Evolutionary conservation across 257 asterid genomes (phyloP).

Genomic region (Plantago major): DNA sequence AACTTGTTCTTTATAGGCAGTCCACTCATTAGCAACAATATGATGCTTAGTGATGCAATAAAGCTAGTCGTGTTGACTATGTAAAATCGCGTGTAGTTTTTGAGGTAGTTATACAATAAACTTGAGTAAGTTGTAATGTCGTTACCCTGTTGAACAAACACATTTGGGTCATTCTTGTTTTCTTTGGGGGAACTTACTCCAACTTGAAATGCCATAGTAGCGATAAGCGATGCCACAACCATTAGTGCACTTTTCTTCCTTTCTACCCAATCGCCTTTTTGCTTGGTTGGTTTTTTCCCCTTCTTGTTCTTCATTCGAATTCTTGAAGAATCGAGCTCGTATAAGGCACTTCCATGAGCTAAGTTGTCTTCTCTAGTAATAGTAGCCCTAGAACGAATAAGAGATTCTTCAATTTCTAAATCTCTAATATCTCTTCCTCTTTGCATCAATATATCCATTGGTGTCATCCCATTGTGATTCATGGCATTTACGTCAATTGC

Average conservation of each 20-base stretch:
- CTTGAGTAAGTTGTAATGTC: neutral
- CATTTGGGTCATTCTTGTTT: constrained; percentile 16
- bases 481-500: constrained; percentile 20
- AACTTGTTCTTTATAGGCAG: constrained; percentile 21
- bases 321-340: too few species aligned
- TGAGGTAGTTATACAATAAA: neutral
- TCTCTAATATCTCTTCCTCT: constrained; percentile 25
- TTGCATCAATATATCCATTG: constrained; percentile 31
- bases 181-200: constrained; percentile 29
- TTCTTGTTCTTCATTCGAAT: too few species aligned
- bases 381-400: constrained; percentile 24
- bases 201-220: constrained; percentile 44
- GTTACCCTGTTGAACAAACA: neutral
- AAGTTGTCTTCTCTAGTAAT: constrained; percentile 1
- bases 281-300: neutral
- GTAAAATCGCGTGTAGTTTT: constrained; percentile 13
- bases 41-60: constrained; percentile 37
- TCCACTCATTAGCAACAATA: constrained; percentile 34
- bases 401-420: constrained; percentile 25
- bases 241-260: constrained; percentile 31
- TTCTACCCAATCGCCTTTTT: constrained; percentile 28
- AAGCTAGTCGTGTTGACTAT: constrained; percentile 25
- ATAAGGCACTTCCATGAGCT: neutral
- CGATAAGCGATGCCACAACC: constrained; percentile 41
- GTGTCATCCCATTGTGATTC: constrained; percentile 27